phyloP scores from a whole-genome alignment of 2,329 filamentous ascomycete genomes.

The Teratosphaeria zuluensis region DNA sequence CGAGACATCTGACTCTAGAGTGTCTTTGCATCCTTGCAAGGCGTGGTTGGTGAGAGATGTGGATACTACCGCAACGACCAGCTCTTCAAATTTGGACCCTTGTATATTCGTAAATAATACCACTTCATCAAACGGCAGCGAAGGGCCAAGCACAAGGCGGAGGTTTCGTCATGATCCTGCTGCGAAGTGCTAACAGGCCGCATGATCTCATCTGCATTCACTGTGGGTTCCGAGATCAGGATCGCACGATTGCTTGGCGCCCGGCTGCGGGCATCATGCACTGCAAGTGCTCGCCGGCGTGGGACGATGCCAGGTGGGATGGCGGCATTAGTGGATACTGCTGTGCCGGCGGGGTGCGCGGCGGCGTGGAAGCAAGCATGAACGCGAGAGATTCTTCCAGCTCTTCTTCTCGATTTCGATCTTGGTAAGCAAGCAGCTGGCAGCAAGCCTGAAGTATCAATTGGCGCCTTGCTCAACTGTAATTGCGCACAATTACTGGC shows the following conservation, averaged over 20 bases:
- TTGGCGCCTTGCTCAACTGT: no score
- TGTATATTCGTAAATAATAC: no score
- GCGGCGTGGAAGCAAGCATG: no score
- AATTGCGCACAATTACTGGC: no score
- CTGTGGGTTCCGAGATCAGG: background rate
- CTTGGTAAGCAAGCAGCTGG: no score
- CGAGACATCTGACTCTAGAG: background rate
- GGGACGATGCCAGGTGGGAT: background rate
- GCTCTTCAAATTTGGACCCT: no score
- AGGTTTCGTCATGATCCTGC: background rate
- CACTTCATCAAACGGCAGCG: no score
- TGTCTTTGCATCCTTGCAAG: background rate
- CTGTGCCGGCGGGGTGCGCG: background rate
- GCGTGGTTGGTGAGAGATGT: background rate
- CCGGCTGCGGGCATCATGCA: background rate
- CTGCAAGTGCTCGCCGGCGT: background rate
- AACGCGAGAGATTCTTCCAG: background rate
- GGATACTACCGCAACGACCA: no score
- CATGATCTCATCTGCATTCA: background rate
- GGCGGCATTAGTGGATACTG: background rate
- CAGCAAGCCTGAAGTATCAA: no score
- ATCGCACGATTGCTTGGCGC: background rate
- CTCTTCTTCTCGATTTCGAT: no score
- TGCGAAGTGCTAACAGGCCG: background rate
- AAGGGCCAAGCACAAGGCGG: no score